A percentile compares a stretch with the other conserved stretches of the same genome.
Evolutionary conservation across 2,329 filamentous ascomycete species (phyloP).

Genomic region (Delphinella strobiligena): DNA sequence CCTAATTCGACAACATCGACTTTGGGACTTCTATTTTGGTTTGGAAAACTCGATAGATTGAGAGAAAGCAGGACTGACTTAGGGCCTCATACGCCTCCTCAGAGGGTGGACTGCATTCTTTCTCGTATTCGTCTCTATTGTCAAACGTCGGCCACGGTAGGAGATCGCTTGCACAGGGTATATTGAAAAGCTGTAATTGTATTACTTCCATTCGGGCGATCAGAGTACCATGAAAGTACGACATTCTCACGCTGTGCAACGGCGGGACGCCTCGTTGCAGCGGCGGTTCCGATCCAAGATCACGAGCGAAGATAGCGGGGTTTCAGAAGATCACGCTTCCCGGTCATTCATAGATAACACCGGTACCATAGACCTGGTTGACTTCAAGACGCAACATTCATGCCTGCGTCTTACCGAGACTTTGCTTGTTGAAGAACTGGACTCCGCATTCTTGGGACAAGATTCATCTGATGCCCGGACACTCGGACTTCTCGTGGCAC

Average conservation of each 20-base stretch:
- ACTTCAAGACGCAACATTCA: background rate
- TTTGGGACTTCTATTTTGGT: too few species aligned
- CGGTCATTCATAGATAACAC: background rate
- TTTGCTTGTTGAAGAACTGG: background rate
- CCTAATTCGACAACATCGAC: too few species aligned
- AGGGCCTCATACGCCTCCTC: too few species aligned
- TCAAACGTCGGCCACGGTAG: too few species aligned
- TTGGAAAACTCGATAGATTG: too few species aligned
- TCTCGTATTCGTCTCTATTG: too few species aligned
- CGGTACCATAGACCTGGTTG: background rate
- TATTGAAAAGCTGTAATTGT: too few species aligned
- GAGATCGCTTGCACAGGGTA: too few species aligned
- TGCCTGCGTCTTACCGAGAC: background rate
- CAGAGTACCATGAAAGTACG: background rate
- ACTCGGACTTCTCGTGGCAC: background rate
- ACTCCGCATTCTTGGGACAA: too few species aligned
- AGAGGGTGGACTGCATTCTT: too few species aligned
- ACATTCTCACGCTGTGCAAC: background rate
- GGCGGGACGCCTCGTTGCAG: background rate
- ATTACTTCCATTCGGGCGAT: background rate
- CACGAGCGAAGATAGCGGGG: background rate
- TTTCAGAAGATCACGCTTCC: background rate
- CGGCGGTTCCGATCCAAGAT: background rate
- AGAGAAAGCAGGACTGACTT: too few species aligned
- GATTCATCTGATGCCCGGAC: too few species aligned